Evolutionary conservation across 2,329 filamentous ascomycete genomes (phyloP).

Genomic region (Fusarium sp.): DNA sequence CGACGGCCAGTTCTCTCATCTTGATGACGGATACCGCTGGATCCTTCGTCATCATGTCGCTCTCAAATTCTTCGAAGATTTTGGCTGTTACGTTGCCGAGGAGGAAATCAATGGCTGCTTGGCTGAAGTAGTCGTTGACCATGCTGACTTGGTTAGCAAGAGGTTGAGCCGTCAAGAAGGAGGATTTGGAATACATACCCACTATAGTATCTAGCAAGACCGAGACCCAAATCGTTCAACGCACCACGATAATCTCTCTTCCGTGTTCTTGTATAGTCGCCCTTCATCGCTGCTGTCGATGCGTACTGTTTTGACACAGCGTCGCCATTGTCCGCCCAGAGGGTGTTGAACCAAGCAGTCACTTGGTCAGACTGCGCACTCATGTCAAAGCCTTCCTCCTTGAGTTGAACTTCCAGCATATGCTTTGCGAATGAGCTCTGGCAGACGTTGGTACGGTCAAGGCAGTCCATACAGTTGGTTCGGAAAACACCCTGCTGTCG

Average conservation of each 20-base stretch:
- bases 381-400: conserved; percentile 78
- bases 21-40: conserved; percentile 87
- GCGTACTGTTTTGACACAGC: conserved; percentile 96
- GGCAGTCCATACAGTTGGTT: conserved; percentile 98
- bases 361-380: conserved; percentile 78
- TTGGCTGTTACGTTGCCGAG: conserved; percentile 85
- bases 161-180: background rate
- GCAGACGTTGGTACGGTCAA: conserved; percentile 95
- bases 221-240: conserved; percentile 89
- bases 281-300: conserved; percentile 93
- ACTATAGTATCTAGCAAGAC: conserved; percentile 78
- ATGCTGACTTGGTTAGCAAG: conserved; percentile 68
- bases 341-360: conserved; percentile 91
- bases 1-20: conserved; percentile 88
- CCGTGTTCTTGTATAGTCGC: conserved; percentile 91
- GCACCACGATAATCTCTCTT: conserved; percentile 93
- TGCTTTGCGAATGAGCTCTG: conserved; percentile 90
- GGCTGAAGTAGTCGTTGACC: conserved; percentile 97
- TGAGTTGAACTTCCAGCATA: conserved; percentile 82
- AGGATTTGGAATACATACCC: conserved; percentile 57
- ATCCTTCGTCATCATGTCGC: conserved; percentile 91
- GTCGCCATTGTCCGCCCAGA: conserved; percentile 98
- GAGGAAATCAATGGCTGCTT: conserved; percentile 93
- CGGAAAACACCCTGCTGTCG: conserved; percentile 81
- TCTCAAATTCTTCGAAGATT: conserved; percentile 94